A percentile compares a stretch with the other conserved stretches of the same genome.
Evolutionary conservation across 2,329 filamentous ascomycete genomes (phyloP).

Genomic region (Penicillium sp.): DNA sequence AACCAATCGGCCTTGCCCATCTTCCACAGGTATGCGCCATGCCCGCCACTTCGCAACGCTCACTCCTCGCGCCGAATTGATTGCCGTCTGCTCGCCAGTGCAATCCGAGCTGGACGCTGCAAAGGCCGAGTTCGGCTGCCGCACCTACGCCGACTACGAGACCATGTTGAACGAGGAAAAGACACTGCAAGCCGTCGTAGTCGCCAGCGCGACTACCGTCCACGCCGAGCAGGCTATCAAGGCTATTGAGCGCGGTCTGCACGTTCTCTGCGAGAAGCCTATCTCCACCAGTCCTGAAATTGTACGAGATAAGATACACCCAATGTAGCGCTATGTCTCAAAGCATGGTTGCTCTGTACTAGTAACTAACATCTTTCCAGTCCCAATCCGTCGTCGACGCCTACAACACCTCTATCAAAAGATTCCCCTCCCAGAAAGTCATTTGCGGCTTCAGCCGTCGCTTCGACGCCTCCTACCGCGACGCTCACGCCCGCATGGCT

Average conservation of each 20-base stretch:
- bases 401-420: constrained; percentile 48
- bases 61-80: constrained; percentile 50
- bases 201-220: constrained; percentile 55
- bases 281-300: constrained; percentile 16
- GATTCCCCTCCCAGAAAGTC: constrained; percentile 57
- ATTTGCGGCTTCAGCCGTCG: constrained; percentile 67
- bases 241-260: constrained; percentile 54
- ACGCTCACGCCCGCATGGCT: constrained; percentile 57
- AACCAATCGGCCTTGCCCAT: background rate
- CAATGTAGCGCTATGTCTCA: background rate
- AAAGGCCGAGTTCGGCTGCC: constrained; percentile 48
- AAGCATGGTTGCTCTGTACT: too few species aligned
- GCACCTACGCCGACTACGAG: constrained; percentile 54
- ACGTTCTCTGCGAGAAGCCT: constrained; percentile 58
- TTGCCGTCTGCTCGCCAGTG: constrained; percentile 50
- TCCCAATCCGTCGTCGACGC: constrained; percentile 60
- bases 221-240: constrained; percentile 58
- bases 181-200: constrained; percentile 55
- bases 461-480: constrained; percentile 67
- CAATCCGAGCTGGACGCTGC: constrained; percentile 51
- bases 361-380: constrained; percentile 33
- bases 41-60: constrained; percentile 48
- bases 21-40: constrained; percentile 42
- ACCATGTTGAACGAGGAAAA: constrained; percentile 53
- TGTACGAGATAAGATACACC: constrained; percentile 1